Evolutionary conservation across 179 eudicot genomes (phyloP).

Genomic region (Silene vulgaris): DNA sequence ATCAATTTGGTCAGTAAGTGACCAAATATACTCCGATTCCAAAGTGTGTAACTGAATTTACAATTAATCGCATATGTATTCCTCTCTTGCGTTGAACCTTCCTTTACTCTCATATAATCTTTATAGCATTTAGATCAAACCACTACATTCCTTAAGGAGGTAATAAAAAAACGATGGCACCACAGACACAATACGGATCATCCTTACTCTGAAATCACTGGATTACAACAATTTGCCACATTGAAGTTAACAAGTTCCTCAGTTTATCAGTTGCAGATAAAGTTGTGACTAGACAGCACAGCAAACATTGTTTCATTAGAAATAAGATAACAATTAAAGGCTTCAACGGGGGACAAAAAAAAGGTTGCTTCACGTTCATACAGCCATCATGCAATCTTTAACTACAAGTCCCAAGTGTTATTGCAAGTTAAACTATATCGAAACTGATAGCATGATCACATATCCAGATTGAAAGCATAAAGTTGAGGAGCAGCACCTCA

Average conservation of each 20-base stretch:
- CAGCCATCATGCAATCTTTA: background rate
- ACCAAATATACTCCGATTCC: background rate
- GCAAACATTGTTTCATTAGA: background rate
- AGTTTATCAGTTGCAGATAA: background rate
- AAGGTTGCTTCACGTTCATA: background rate
- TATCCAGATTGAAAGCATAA: constrained; percentile 6
- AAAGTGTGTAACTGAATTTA: background rate
- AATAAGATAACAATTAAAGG: background rate
- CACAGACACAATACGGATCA: background rate
- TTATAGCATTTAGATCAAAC: background rate
- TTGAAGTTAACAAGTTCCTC: background rate
- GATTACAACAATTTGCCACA: background rate
- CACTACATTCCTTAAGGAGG: background rate
- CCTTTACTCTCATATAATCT: background rate
- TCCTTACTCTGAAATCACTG: background rate
- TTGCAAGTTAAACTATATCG: background rate
- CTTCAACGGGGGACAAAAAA: background rate
- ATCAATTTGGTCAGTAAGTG: background rate
- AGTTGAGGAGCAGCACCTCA: background rate
- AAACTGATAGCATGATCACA: background rate
- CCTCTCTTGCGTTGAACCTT: background rate
- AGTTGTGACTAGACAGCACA: background rate
- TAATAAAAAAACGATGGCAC: background rate
- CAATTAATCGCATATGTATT: background rate
- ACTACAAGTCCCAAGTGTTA: background rate